Percentiles rank a stretch among this genome's conserved stretches.
These are phyloP conservation scores for Fusarium euwallaceae DNA, from an alignment of 2,329 filamentous ascomycete species.

Conservation along the genomic window DNA sequence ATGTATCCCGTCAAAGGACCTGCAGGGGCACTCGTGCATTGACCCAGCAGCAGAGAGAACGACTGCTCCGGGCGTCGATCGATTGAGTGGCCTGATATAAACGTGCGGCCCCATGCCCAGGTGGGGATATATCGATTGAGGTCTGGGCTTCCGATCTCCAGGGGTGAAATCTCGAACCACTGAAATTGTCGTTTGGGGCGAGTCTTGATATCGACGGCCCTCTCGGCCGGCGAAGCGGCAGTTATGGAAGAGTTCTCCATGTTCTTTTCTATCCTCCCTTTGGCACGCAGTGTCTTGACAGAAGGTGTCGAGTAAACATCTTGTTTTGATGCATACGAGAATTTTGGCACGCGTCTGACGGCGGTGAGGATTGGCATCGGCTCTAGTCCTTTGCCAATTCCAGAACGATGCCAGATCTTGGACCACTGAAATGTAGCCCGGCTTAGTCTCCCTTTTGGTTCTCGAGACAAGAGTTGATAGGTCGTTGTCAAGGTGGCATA, in stretches of 20 bases:
- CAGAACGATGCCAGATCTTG: conserved; percentile 32
- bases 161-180: conserved; percentile 42
- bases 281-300: neutral
- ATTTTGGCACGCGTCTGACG: conserved; percentile 32
- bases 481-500: conserved; percentile 40
- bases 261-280: neutral
- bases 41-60: conserved; percentile 29
- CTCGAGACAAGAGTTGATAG: conserved; percentile 30
- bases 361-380: conserved; percentile 42
- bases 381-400: conserved; percentile 23
- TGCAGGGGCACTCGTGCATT: conserved; percentile 42
- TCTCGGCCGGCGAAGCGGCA: accelerated
- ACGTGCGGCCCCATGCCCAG: conserved; percentile 43
- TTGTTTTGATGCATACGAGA: conserved; percentile 25
- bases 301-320: neutral
- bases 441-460: conserved; percentile 29
- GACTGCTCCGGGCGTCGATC: conserved; percentile 40
- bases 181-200: conserved; percentile 24
- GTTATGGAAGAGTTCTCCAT: accelerated
- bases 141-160: conserved; percentile 38
- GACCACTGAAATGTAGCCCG: conserved; percentile 41
- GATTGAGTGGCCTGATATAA: conserved; percentile 34
- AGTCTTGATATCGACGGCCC: accelerated
- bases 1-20: conserved; percentile 37
- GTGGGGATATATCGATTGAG: conserved; percentile 38